These are phyloP conservation scores for Chlamydomonas sphaeroides DNA, from an alignment of 139 green algal species.

Conservation along the genomic window DNA sequence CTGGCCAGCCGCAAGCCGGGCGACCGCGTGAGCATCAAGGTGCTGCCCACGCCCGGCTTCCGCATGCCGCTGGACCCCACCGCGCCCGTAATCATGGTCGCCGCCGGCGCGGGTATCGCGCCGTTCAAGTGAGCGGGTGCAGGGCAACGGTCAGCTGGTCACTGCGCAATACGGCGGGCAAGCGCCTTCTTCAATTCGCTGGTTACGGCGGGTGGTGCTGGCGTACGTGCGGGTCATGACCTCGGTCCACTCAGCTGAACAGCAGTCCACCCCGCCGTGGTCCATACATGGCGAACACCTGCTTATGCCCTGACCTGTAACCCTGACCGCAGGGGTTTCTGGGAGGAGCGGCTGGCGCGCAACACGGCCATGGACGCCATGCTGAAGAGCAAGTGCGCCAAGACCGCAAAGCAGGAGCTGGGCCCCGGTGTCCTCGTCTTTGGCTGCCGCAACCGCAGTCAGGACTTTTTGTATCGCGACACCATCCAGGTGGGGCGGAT, in stretches of 20 bases:
- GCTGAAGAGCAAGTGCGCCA: no score
- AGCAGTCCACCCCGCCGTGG: no score
- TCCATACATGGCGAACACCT: no score
- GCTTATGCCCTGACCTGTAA: no score
- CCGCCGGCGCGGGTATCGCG: constrained; percentile 50
- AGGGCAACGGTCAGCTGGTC: no score
- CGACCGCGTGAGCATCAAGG: background rate
- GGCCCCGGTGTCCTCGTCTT: constrained; percentile 38
- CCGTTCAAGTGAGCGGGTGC: constrained; percentile 36
- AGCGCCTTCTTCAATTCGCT: no score
- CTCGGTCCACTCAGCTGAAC: no score
- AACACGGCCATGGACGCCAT: background rate
- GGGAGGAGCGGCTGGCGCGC: constrained; percentile 20
- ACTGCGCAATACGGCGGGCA: no score
- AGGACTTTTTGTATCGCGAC: background rate
- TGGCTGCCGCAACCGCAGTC: constrained; percentile 28
- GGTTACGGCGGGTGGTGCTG: no score
- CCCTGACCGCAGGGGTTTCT: background rate
- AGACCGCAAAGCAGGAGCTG: background rate
- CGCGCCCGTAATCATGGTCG: constrained; percentile 55
- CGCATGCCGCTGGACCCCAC: constrained; percentile 40
- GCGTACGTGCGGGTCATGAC: no score
- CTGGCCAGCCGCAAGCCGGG: background rate
- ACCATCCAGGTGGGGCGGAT: background rate
- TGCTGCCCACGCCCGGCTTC: constrained; percentile 46